Evolutionary conservation across 2,329 filamentous ascomycete species (phyloP), one percentile per base, ranked within the genome.

Genomic region (Cladobotryum mycophilum): DNA sequence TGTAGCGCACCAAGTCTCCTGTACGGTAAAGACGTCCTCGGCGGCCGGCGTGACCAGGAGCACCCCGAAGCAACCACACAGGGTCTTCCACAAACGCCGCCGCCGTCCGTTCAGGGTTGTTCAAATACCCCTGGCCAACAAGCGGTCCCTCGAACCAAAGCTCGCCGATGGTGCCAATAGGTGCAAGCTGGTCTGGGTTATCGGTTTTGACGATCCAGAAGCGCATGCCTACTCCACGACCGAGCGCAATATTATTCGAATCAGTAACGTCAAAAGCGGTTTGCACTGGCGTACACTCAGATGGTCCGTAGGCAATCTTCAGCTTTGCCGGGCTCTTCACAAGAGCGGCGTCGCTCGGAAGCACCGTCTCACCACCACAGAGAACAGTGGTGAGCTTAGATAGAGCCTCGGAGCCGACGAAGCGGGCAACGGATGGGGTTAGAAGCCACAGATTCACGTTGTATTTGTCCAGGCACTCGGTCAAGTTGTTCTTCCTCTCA

Each of bases 1-100:
- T 61, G 30, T 75, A 75, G 42, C 62, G 61, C 2, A 64, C 75
- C 12, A 78, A 64, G 8, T 44, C 41, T 15, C 41, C 41, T 11
- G 41, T 44, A 45, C 69, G 70, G 52, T 76, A 78, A n/a, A 71
- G 38, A n/a, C 38, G 48, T 4, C 53, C 51, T 11, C 6, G 35
- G 7, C 45, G 33, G 11, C 45, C 45, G 2, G 45, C 13, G 5
- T 20, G 4, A 14, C 17, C 25, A 11, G 18, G 12, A 15, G 45
- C 20, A 12, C 45, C 45, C 38, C 40, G 45, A 3, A 40, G 3
- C 6, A 30, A 6, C 25, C 25, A 30, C 25, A 6, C 25, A 30
- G 25, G 25, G 25, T 30, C 25, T 30, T 30, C 25, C 9, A 30
- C 25, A 30, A 53, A 40, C 5, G 37, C 25, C 0, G 17, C n/a